Evolutionary conservation across 345 rosid genomes (phyloP).

Genomic region (Lumnitzera racemosa): DNA sequence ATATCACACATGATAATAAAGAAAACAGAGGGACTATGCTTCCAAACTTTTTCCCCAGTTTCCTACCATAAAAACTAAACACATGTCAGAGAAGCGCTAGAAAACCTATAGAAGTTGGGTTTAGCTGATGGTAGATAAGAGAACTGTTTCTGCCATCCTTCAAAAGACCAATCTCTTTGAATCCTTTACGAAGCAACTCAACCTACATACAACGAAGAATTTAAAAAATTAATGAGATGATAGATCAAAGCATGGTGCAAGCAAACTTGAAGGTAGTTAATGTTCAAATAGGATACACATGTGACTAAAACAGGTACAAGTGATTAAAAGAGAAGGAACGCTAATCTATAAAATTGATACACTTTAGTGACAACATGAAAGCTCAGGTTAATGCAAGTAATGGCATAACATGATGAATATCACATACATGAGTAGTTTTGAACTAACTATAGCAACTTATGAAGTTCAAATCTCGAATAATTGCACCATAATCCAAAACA

Average conservation of each 20-base stretch:
- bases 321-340: too few species aligned
- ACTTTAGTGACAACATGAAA: too few species aligned
- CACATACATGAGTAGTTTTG: too few species aligned
- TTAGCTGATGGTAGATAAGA: slow-evolving; percentile 44
- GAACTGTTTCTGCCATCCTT: slow-evolving; percentile 30
- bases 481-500: too few species aligned
- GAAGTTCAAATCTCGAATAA: too few species aligned
- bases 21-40: not conserved
- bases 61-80: not conserved
- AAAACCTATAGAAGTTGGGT: slow-evolving; percentile 93
- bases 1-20: not conserved
- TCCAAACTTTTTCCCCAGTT: not conserved
- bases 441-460: too few species aligned
- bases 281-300: not conserved
- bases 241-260: not conserved
- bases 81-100: slow-evolving; percentile 2
- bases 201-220: slow-evolving; percentile 40
- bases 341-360: too few species aligned
- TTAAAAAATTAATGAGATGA: slow-evolving; percentile 3
- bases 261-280: too few species aligned
- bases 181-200: slow-evolving; percentile 57
- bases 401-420: too few species aligned
- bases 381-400: too few species aligned
- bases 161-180: slow-evolving; percentile 74
- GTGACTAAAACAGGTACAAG: not conserved